Evolutionary conservation across 495 filamentous ascomycete species (phyloP), one percentile per base, ranked within the genome.

Genomic region (Aspergillus incahuasiensis): DNA sequence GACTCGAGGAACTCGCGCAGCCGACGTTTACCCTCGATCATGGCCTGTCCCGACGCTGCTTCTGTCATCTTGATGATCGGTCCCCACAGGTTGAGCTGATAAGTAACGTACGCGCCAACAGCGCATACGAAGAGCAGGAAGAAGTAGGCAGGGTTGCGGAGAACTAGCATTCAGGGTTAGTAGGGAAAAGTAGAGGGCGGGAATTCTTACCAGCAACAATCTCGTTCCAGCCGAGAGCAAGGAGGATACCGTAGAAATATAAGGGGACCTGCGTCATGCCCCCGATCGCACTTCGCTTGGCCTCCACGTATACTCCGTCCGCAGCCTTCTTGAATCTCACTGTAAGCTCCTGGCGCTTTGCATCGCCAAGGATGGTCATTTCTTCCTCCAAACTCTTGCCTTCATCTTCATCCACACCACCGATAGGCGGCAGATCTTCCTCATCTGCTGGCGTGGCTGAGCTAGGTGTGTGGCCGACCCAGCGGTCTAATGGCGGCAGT

Each of bases 261-360:
- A 96, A 66, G 18, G 94, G 94, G 53, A 97, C 88, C 72, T 97
- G 91, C 3, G 90, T 89, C 60, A 98, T 88, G 54, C 92, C 91
- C 41, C 94, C 94, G 64, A 97, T 95, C 32, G 94, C 92, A 71
- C 91, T 90, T 43, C 94, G 82, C 79, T 97, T 97, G 30, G 94
- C 94, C 71, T 98, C 94, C 39, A 98, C 91, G 60, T 92, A 98
- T 2, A 98, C 91, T 0, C 91, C 94, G 66, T 98, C 94, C 15
- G 94, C 94, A 58, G 88, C 90, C 76, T 97, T 96, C 79, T 95
- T 96, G 75, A 98, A 98, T 57, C 94, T 80, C n/a, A 91, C 86
- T 12, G 88, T 86, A 52, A 97, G 79, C 69, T 97, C 94, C 64
- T 91, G 86, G 52, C 85, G 80, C 63, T 97, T 97, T 38, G 82